These are phyloP conservation scores for Ceratocystis cubensis DNA, from an alignment of 2,329 filamentous ascomycete genomes.

Conservation along the genomic window DNA sequence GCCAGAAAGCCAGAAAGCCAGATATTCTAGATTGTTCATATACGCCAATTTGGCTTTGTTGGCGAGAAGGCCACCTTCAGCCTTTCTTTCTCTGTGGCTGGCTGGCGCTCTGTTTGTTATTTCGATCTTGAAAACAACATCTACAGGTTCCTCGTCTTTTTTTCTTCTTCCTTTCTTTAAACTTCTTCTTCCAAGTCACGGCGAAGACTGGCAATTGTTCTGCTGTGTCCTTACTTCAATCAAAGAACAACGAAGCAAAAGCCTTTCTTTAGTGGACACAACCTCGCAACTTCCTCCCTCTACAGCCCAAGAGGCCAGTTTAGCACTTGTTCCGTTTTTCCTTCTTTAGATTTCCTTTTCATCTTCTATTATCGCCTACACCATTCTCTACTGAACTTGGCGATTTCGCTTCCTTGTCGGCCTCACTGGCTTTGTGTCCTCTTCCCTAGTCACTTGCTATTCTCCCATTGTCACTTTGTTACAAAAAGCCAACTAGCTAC, in stretches of 20 bases:
- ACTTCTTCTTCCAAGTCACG: not conserved
- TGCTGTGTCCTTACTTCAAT: not conserved
- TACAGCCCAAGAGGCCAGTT: not conserved
- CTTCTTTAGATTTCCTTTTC: constrained; percentile 1
- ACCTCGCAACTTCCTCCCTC: not conserved
- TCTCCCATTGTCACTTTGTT: not conserved
- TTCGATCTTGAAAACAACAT: not conserved
- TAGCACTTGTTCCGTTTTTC: constrained; percentile 4
- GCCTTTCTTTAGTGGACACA: not conserved
- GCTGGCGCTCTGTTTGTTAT: not conserved
- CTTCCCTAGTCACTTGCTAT: not conserved
- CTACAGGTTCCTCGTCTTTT: not conserved
- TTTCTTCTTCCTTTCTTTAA: constrained; percentile 9
- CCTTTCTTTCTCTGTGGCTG: not conserved
- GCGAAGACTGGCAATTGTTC: too few species aligned
- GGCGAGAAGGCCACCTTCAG: constrained; percentile 13
- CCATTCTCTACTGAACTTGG: not conserved
- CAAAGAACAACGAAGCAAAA: not conserved
- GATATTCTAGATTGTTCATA: constrained; percentile 16
- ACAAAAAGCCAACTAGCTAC: not conserved
- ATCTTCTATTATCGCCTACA: not conserved
- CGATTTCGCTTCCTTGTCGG: not conserved
- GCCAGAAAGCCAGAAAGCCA: constrained; percentile 18
- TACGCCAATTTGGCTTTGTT: not conserved
- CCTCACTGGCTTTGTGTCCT: not conserved